Evolutionary conservation across 768 basidiomycete species (phyloP), one percentile per base, ranked within the genome.

Genomic region (Rhodotorula babjevae): DNA sequence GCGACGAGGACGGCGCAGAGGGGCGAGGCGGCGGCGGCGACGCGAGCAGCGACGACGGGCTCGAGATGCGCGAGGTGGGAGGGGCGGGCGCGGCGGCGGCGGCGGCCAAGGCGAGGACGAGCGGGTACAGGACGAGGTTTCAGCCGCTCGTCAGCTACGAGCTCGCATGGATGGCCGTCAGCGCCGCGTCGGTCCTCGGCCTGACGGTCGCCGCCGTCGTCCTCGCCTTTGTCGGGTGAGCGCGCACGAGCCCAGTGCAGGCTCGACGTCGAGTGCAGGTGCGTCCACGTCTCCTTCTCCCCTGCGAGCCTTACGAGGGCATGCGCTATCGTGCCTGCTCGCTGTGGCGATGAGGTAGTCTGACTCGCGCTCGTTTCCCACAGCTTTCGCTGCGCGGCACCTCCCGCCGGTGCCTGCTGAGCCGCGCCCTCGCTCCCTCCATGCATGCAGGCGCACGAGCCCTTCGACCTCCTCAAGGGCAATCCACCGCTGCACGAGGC

Each of bases 91-190:
- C 18, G 12, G 61, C 21, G 27, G 21, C n/a, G 27, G 21, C n/a
- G 12, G 50, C 36, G 15, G 68, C 16, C 23, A 36, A 46, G 49
- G 53, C 50, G 56, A 21, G 19, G 56, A 15, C 56, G 56, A 31
- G n/a, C 16, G n/a, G 31, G 65, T 61, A 62, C 46, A 36, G 66
- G 36, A 11, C 18, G 50, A 46, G 71, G 42, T 72, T 72, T 29
- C 62, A 72, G 52, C 50, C 49, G 40, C 67, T 72, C 44, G 63
- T 29, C 2, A 56, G 25, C 7, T 19, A 58, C 18, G 71, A 72
- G 40, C 63, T 72, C 27, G 50, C 65, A 18, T 60, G 62, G 66
- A 72, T 72, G 71, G 71, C 31, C 7, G 49, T 67, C 18, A 72
- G 71, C 40, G 49, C 62, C 44, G 31, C 33, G n/a, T 52, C 44